phyloP scores from a whole-genome alignment of 225 moss, liverwort and hornwort species.

The Polytrichum commune region DNA sequence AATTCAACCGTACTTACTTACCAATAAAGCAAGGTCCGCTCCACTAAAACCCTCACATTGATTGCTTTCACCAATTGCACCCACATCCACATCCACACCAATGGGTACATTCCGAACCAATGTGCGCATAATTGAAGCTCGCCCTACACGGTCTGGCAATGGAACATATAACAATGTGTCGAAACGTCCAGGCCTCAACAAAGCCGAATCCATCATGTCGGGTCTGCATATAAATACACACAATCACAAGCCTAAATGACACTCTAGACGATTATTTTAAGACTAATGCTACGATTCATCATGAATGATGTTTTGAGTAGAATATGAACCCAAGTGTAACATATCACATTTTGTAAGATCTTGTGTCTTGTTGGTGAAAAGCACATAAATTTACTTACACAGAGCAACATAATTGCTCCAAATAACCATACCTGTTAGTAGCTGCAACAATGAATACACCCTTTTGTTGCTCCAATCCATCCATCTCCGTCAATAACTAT shows the following conservation, averaged over 20 bases:
- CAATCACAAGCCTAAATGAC: not conserved
- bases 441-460: too few relatives aligned
- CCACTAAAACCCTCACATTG: constrained; percentile 63
- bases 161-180: constrained; percentile 57
- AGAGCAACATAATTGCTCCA: too few relatives aligned
- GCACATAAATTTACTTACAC: not conserved
- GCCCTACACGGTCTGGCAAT: constrained; percentile 45
- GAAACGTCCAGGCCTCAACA: constrained; percentile 59
- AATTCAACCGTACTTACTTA: constrained; percentile 3
- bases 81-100: constrained; percentile 37
- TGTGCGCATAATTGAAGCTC: constrained; percentile 48
- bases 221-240: constrained; percentile 27
- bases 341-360: not conserved
- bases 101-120: constrained; percentile 46
- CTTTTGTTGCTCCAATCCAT: too few relatives aligned
- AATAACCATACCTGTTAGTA: too few relatives aligned
- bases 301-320: not conserved
- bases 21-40: constrained; percentile 57
- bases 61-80: constrained; percentile 35
- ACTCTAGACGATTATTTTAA: not conserved
- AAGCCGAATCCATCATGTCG: constrained; percentile 59
- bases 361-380: not conserved
- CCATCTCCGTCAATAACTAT: too few relatives aligned
- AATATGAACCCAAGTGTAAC: not conserved
- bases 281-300: not conserved